Conservation (phyloP, 371 early-diverging fungal species). For the Mucor mucedo region DNA sequence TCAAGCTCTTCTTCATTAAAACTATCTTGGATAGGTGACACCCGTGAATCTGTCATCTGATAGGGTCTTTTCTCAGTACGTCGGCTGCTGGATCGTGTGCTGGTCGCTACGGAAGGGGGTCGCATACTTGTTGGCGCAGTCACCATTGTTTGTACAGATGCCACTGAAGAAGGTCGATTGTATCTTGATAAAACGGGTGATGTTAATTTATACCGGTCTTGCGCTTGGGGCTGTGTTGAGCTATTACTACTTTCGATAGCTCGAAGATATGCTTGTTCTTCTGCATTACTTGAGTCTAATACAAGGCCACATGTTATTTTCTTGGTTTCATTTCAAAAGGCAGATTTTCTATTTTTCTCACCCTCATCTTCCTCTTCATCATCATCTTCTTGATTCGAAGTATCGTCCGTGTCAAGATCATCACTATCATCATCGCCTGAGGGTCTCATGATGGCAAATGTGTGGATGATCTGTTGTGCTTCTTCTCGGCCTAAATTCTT, state of each 20-base stretch:
- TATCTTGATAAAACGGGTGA: conserved; percentile 3
- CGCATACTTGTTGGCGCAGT: conserved; percentile 27
- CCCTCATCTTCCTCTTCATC: neutral
- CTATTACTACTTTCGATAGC: conserved; percentile 20
- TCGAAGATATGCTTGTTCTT: conserved; percentile 36
- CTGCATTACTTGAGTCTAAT: conserved; percentile 29
- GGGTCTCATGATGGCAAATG: conserved; percentile 44
- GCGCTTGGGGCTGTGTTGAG: neutral
- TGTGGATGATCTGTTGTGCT: conserved; percentile 42
- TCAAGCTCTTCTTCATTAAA: conserved; percentile 12
- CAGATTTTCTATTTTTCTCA: neutral
- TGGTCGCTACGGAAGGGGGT: conserved; percentile 21
- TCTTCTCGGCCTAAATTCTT: conserved; percentile 31
- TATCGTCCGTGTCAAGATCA: conserved; percentile 19
- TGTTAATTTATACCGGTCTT: conserved; percentile 6
- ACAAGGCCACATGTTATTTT: too few species aligned
- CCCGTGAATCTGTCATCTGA: conserved; percentile 19
- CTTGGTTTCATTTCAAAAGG: neutral
- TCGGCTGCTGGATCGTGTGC: conserved; percentile 7
- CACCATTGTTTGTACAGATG: conserved; percentile 30
- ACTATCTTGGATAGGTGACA: neutral
- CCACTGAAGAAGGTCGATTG: conserved; percentile 26
- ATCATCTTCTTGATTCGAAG: conserved; percentile 15
- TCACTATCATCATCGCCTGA: conserved; percentile 34
- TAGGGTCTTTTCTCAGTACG: conserved; percentile 7